phyloP scores from a whole-genome alignment of 106 monocot species.

The Narthecium ossifragum region DNA sequence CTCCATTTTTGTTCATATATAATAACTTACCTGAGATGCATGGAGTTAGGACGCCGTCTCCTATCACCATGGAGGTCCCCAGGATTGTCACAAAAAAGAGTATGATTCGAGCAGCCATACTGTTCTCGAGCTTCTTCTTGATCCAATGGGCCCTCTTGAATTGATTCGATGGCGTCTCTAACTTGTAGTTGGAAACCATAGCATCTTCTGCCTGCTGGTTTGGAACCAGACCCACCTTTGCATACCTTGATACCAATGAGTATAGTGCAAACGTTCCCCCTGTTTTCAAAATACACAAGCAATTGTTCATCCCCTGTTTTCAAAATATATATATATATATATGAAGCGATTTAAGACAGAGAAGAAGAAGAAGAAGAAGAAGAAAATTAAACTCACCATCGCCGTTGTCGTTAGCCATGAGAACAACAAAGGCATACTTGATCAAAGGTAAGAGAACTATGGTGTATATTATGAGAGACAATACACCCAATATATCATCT shows the following conservation, averaged over 20 bases:
- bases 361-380: background rate
- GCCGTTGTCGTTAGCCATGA: conserved; percentile 57
- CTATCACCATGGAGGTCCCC: conserved; percentile 15
- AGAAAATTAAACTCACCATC: conserved; percentile 29
- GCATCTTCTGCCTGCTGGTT: conserved; percentile 15
- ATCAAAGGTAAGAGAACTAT: conserved; percentile 36
- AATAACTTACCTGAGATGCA: conserved; percentile 13
- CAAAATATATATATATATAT: background rate
- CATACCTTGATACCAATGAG: conserved; percentile 7
- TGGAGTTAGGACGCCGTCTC: conserved; percentile 15
- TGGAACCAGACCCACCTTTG: conserved; percentile 7
- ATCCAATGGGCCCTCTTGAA: background rate
- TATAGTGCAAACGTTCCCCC: conserved; percentile 16
- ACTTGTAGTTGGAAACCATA: conserved; percentile 1
- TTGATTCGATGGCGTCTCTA: background rate
- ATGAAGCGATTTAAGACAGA: background rate
- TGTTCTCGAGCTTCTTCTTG: conserved; percentile 3
- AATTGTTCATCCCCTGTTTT: background rate
- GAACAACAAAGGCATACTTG: conserved; percentile 53
- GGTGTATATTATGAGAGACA: conserved; percentile 63
- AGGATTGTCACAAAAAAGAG: conserved; percentile 8
- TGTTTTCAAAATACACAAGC: background rate
- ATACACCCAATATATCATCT: conserved; percentile 57
- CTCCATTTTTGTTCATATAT: background rate
- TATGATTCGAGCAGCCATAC: background rate